Base-by-base conservation (phyloP, 495 filamentous ascomycete species). In the Penicillium pulvis region DNA sequence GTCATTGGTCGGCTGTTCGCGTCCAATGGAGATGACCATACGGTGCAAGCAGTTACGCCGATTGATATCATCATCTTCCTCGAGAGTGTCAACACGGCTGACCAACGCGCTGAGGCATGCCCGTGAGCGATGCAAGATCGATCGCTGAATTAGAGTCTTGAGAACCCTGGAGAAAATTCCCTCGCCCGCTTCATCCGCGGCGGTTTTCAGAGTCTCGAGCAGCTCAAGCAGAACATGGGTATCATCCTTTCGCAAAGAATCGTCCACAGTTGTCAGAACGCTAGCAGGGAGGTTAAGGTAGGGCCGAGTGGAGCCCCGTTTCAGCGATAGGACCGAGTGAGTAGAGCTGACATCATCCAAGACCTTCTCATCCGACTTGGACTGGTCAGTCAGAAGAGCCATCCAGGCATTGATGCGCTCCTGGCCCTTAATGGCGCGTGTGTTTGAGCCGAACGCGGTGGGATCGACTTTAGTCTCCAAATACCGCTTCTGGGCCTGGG, bases 21-120 rank as follows among this genome's bases (percentile, higher is more conserved):
- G 84, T 36, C 92, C 93, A 63, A 96, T 93, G 10, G 89, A 85
- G 59, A 97, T 95, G 45, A 98, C 87, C 9, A 97, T 79, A 16
- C 94, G 86, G 68, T 98, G 94, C 23, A 98, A 84, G 64, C 91
- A 93, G 66, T 97, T 98, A 10, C 93, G 90, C 62, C 87, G 87
- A 71, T 97, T 96, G 61, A 98, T 90, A 71, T 97, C 94, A 64
- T 93, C 88, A 3, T 90, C 85, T 64, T 96, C 92, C 48, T 95
- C 86, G 2, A 98, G 79, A 3, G 82, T 83, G 6, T 83, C 81
- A 33, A 93, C 82, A 17, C 84, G 76, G 6, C 75, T 75, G 7
- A 98, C 71, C 1, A 97, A 81, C 42, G 79, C 77, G n/a, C 80
- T 73, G 56, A 96, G 87, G 61, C 85, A 93, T 16, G 71, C 64